Percentiles rank a stretch among this genome's conserved stretches.
phyloP scores from a whole-genome alignment of 768 basidiomycete species.

The Mycena metata region DNA sequence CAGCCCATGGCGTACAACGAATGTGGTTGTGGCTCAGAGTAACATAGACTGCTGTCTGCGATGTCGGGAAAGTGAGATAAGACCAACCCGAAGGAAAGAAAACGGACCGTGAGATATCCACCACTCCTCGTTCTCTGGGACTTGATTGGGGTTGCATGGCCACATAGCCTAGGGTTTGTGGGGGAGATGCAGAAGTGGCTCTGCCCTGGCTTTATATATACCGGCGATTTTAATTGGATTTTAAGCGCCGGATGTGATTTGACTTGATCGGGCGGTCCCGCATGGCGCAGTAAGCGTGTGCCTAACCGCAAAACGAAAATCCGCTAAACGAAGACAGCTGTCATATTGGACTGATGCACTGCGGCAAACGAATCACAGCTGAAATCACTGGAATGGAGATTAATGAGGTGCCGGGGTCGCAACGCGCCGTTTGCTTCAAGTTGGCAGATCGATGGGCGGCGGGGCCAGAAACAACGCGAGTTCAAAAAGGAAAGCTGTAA shows the following conservation, averaged over 20 bases:
- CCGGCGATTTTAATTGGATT: background rate
- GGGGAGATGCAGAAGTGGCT: background rate
- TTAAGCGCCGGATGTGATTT: background rate
- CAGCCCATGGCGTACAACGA: background rate
- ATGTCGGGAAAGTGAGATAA: background rate
- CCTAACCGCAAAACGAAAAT: background rate
- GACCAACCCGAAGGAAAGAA: background rate
- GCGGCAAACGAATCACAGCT: background rate
- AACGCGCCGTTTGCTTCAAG: background rate
- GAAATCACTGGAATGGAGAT: background rate
- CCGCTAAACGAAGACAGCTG: constrained; percentile 4
- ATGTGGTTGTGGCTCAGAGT: background rate
- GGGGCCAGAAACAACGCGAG: no score
- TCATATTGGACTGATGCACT: constrained; percentile 11
- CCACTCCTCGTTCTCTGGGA: background rate
- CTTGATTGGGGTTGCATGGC: background rate
- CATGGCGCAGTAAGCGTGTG: constrained; percentile 2
- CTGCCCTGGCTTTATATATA: background rate
- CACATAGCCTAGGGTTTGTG: background rate
- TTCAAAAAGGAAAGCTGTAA: no score
- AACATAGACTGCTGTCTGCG: constrained; percentile 3
- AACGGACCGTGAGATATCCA: constrained; percentile 8
- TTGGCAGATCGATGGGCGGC: background rate
- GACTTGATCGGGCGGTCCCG: background rate
- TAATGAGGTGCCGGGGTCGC: background rate